Evolutionary conservation across 176 grass and related monocot genomes (phyloP).

Genomic region (Tillandsia fasciculata): DNA sequence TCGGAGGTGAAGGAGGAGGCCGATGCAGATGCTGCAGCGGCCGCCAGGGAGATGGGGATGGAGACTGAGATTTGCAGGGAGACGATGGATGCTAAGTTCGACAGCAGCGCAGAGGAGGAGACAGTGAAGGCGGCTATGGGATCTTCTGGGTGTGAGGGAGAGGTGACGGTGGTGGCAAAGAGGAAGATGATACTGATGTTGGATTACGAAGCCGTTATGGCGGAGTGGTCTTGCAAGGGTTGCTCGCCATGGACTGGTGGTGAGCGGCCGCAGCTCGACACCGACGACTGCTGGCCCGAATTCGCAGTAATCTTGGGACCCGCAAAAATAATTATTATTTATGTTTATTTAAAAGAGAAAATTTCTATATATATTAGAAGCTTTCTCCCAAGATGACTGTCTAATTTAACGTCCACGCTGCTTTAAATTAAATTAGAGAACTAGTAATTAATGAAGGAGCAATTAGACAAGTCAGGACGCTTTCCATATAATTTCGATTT

Average conservation of each 20-base stretch:
- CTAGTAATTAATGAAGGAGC: no score
- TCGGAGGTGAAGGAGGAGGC: conserved; percentile 30
- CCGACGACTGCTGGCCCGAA: conserved; percentile 44
- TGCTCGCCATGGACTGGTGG: conserved; percentile 67
- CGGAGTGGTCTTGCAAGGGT: conserved; percentile 48
- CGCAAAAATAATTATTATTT: not conserved
- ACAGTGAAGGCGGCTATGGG: not conserved
- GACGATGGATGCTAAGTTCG: not conserved
- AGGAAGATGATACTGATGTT: conserved; percentile 55
- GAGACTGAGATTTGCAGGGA: conserved; percentile 10
- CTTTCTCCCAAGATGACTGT: not conserved
- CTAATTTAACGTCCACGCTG: not conserved
- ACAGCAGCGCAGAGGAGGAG: not conserved
- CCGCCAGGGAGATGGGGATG: not conserved
- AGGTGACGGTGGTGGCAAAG: conserved; percentile 15
- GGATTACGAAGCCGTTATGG: conserved; percentile 78
- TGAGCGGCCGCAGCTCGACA: conserved; percentile 41
- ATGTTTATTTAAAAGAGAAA: not conserved
- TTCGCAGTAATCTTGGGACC: conserved; percentile 29
- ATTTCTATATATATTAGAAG: not conserved
- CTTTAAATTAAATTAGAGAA: no score
- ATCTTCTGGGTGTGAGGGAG: not conserved
- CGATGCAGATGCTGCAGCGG: not conserved
- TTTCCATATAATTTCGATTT: no score
- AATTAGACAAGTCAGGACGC: no score